Conservation (phyloP, 2,329 filamentous ascomycete genomes). For the Epichloe sibirici region DNA sequence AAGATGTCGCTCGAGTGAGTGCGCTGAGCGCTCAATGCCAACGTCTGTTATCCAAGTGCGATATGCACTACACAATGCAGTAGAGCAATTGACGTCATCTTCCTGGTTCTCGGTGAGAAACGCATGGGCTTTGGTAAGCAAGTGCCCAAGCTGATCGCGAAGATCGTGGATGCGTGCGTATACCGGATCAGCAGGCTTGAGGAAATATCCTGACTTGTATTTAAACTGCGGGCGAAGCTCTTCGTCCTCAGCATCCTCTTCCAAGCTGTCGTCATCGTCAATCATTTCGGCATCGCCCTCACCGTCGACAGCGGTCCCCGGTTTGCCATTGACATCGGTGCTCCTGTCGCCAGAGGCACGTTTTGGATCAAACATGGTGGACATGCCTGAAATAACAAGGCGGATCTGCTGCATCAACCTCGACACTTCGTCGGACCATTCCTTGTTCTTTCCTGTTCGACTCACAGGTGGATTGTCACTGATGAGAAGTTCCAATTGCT, state of each 20-base stretch:
- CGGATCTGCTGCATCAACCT: conserved; percentile 78
- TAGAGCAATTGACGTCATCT: conserved; percentile 94
- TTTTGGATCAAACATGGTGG: conserved; percentile 75
- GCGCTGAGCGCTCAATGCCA: conserved; percentile 88
- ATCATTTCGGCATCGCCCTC: conserved; percentile 39
- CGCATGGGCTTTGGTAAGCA: conserved; percentile 71
- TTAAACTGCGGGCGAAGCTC: conserved; percentile 76
- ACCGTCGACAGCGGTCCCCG: conserved; percentile 33
- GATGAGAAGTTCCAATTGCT: conserved; percentile 67
- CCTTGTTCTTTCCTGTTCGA: conserved; percentile 89
- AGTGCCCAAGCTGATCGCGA: conserved; percentile 65
- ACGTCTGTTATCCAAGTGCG: conserved; percentile 96
- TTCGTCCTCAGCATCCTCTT: conserved; percentile 62
- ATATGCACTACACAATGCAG: conserved; percentile 81
- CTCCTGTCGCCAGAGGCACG: conserved; percentile 46
- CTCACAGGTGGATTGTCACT: conserved; percentile 71
- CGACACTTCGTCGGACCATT: conserved; percentile 96
- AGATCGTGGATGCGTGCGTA: conserved; percentile 72
- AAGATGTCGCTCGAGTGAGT: conserved; percentile 78
- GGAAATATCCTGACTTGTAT: conserved; percentile 77
- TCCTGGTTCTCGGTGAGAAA: conserved; percentile 79
- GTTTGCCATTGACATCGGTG: conserved; percentile 27
- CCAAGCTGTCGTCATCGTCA: conserved; percentile 38
- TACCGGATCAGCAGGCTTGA: conserved; percentile 40
- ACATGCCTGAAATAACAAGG: conserved; percentile 81